Evolutionary conservation across 805 yeast genomes (phyloP).

Genomic region (Metschnikowia kofuensis): DNA sequence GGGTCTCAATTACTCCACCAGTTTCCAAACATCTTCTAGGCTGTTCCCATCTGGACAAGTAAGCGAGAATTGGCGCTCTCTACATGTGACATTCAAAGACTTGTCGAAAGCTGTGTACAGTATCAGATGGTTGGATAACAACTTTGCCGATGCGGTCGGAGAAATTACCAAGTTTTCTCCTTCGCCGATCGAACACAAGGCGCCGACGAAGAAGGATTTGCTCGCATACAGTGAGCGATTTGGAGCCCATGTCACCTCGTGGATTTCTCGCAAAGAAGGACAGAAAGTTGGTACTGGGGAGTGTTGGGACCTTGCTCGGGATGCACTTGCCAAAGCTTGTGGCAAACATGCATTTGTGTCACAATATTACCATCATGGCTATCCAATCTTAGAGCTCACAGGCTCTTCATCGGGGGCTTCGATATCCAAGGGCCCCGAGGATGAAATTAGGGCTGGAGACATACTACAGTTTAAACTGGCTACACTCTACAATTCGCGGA

Average conservation of each 20-base stretch:
- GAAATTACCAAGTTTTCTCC: slow-evolving; percentile 34
- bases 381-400: slow-evolving; percentile 30
- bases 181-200: slow-evolving; percentile 37
- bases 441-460: slow-evolving; percentile 53
- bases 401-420: slow-evolving; percentile 21
- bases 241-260: slow-evolving; percentile 53
- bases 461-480: slow-evolving; percentile 48
- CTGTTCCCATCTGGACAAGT: slow-evolving; percentile 8
- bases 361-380: slow-evolving; percentile 47
- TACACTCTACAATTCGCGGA: slow-evolving; percentile 34
- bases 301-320: slow-evolving; percentile 60
- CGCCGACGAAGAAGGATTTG: slow-evolving; percentile 33
- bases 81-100: slow-evolving; percentile 42
- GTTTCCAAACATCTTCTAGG: slow-evolving; percentile 14
- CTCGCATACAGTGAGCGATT: slow-evolving; percentile 33
- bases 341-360: slow-evolving; percentile 58
- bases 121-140: slow-evolving; percentile 39
- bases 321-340: slow-evolving; percentile 52
- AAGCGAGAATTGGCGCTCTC: slow-evolving; percentile 19
- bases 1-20: slow-evolving; percentile 33
- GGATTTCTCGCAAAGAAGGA: slow-evolving; percentile 51
- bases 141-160: slow-evolving; percentile 21
- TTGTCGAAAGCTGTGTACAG: slow-evolving; percentile 35
- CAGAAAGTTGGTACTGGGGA: slow-evolving; percentile 53
- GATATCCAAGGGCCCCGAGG: slow-evolving; percentile 21